A percentile compares a stretch with the other conserved stretches of the same genome.
Conservation (phyloP, 371 early-diverging fungal genomes). For the Entomophthora muscae region DNA sequence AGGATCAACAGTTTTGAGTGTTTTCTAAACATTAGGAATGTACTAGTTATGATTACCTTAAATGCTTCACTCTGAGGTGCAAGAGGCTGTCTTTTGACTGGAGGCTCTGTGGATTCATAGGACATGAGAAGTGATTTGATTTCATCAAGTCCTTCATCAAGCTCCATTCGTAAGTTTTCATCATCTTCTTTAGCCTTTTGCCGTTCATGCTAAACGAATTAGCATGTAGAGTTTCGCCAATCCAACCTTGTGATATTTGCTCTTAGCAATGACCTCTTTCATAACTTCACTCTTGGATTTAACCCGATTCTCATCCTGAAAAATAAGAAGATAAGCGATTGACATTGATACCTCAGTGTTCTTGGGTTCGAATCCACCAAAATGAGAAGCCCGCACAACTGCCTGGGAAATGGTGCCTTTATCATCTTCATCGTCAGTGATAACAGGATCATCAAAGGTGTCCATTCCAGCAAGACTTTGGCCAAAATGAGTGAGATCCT, state of each 20-base stretch:
- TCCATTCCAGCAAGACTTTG: conserved; percentile 71
- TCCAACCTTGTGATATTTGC: conserved; percentile 50
- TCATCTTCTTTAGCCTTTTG: conserved; percentile 13
- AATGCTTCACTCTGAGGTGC: conserved; percentile 23
- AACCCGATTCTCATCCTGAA: conserved; percentile 14
- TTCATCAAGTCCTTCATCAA: conserved; percentile 74
- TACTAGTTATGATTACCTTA: not conserved
- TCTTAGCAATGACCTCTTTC: conserved; percentile 93
- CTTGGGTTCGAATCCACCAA: conserved; percentile 59
- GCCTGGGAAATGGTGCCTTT: conserved; percentile 43
- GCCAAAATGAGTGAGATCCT: conserved; percentile 77
- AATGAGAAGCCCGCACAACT: conserved; percentile 56
- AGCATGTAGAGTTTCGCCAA: not conserved
- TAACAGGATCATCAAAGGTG: conserved; percentile 52
- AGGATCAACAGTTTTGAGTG: conserved; percentile 9
- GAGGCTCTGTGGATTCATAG: conserved; percentile 15
- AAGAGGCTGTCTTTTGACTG: conserved; percentile 18
- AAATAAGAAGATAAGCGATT: not conserved
- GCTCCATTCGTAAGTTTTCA: conserved; percentile 29
- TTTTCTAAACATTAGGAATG: conserved; percentile 8
- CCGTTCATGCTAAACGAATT: conserved; percentile 34
- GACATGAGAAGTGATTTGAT: conserved; percentile 47
- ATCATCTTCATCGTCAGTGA: conserved; percentile 34
- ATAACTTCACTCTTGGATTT: conserved; percentile 84
- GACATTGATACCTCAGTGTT: conserved; percentile 14